A percentile compares a stretch with the other conserved stretches of the same genome.
phyloP scores from a whole-genome alignment of 208 protist genomes.

The Entamoeba invadens region DNA sequence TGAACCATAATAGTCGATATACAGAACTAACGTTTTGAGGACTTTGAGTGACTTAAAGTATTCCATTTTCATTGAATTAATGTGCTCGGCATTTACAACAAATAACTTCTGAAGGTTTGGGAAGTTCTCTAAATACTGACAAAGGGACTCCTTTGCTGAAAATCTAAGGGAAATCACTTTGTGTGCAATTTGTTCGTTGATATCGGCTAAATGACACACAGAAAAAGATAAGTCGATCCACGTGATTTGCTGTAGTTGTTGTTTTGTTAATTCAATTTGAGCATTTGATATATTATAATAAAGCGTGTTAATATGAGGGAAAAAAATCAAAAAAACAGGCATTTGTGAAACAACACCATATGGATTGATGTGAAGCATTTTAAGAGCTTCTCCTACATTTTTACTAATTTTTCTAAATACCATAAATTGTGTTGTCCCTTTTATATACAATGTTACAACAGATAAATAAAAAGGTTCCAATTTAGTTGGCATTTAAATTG shows the following conservation, averaged over 20 bases:
- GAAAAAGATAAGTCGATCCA: background rate
- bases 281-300: background rate
- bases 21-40: background rate
- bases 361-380: background rate
- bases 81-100: background rate
- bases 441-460: background rate
- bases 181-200: background rate
- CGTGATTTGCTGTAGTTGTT: background rate
- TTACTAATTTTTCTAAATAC: background rate
- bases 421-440: background rate
- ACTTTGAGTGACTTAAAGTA: background rate
- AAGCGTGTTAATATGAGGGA: background rate
- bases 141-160: background rate
- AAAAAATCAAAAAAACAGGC: background rate
- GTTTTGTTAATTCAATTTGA: background rate
- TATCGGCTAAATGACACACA: too few species aligned
- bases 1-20: too few species aligned
- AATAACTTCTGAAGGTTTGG: background rate
- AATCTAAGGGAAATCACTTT: background rate
- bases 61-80: background rate
- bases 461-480: background rate
- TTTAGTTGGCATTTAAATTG: too few species aligned
- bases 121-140: background rate
- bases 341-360: background rate
- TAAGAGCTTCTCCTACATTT: background rate